Evolutionary conservation across 805 yeast species (phyloP).

Genomic region (Gaillardinia entomophila): DNA sequence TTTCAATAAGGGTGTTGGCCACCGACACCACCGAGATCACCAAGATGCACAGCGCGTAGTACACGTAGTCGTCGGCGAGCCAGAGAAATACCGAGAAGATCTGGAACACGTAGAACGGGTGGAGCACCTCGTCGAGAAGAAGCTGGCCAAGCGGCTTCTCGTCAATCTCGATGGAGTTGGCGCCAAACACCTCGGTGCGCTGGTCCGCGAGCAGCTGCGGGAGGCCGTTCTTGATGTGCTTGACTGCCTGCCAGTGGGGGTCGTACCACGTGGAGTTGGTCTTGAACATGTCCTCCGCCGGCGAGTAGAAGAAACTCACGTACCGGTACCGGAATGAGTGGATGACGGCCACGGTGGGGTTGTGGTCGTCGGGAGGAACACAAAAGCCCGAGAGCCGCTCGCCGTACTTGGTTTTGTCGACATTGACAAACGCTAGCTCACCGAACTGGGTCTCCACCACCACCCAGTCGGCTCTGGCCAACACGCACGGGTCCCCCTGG

Average conservation of each 20-base stretch:
- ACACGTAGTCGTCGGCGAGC: conserved; percentile 88
- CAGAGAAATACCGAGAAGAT: conserved; percentile 86
- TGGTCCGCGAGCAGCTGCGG: conserved; percentile 64
- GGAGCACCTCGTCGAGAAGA: conserved; percentile 80
- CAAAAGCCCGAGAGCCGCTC: conserved; percentile 69
- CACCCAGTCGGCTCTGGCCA: conserved; percentile 87
- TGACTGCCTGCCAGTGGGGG: conserved; percentile 61
- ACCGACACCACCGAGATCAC: conserved; percentile 79
- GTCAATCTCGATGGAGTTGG: conserved; percentile 66
- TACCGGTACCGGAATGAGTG: conserved; percentile 78
- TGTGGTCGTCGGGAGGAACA: conserved; percentile 26
- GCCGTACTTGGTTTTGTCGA: conserved; percentile 59
- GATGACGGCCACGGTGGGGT: conserved; percentile 65
- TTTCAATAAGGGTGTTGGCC: conserved; percentile 77
- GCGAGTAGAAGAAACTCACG: conserved; percentile 75
- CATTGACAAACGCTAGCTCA: conserved; percentile 57
- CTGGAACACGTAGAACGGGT: conserved; percentile 94
- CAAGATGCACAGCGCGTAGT: conserved; percentile 90
- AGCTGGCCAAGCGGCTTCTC: conserved; percentile 64
- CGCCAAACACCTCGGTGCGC: conserved; percentile 69
- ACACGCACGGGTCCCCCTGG: conserved; percentile 58
- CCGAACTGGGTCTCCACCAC: conserved; percentile 94
- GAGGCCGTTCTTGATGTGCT: conserved; percentile 59
- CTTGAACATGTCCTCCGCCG: conserved; percentile 78
- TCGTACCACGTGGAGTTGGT: conserved; percentile 88